Percentiles rank a stretch among this genome's conserved stretches.
Evolutionary conservation across 352 stramenopile species (phyloP).

Genomic region (Globisporangium viniferum): DNA sequence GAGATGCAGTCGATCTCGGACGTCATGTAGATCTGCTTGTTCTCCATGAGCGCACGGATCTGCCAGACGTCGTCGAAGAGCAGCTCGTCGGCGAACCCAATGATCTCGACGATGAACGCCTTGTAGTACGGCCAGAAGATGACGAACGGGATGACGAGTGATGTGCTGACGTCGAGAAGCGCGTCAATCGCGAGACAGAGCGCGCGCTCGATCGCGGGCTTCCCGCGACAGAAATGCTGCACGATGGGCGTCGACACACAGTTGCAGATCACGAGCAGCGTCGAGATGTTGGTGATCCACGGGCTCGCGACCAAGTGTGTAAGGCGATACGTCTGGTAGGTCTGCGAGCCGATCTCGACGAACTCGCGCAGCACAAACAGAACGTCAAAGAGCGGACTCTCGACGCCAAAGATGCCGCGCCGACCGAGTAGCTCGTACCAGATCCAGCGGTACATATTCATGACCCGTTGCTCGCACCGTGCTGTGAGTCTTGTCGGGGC

Average conservation of each 20-base stretch:
- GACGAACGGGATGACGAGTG: slow-evolving; percentile 18
- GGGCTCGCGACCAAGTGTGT: slow-evolving; percentile 11
- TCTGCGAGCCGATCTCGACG: slow-evolving; percentile 17
- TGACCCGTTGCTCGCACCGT: neutral
- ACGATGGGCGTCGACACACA: slow-evolving; percentile 11
- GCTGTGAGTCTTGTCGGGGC: neutral
- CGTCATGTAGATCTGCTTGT: slow-evolving; percentile 12
- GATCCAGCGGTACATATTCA: slow-evolving; percentile 6
- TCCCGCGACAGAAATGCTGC: slow-evolving; percentile 4
- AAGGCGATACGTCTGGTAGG: slow-evolving; percentile 10
- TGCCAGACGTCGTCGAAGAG: slow-evolving; percentile 17
- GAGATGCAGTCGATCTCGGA: slow-evolving; percentile 11
- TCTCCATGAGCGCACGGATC: slow-evolving; percentile 16
- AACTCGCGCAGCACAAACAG: slow-evolving; percentile 14
- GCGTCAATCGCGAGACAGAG: slow-evolving; percentile 24
- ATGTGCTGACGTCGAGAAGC: slow-evolving; percentile 19
- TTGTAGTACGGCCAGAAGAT: slow-evolving; percentile 17
- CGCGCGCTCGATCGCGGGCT: slow-evolving; percentile 17
- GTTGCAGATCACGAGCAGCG: slow-evolving; percentile 11
- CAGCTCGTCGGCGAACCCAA: slow-evolving; percentile 8
- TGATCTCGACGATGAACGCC: slow-evolving; percentile 9
- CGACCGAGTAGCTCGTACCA: slow-evolving; percentile 15
- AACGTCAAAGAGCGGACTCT: slow-evolving; percentile 13
- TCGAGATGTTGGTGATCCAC: slow-evolving; percentile 16
- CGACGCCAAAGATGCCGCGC: slow-evolving; percentile 13